Base-by-base conservation (phyloP, 352 stramenopile species). In the Phytophthora capsici region DNA sequence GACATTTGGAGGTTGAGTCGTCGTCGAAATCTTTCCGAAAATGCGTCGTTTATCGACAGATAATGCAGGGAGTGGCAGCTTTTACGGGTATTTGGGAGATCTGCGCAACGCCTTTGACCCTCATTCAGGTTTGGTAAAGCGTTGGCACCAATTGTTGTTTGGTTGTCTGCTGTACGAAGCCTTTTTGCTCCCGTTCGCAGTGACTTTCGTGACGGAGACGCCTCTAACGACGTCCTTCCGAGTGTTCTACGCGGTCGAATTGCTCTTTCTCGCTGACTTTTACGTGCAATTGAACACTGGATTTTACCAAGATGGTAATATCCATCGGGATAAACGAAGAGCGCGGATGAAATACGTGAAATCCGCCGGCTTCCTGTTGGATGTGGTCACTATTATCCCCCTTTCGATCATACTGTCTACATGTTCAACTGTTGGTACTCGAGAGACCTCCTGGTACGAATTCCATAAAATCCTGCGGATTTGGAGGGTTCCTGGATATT, bases 241-340 rank as follows among this genome's bases (percentile, higher is more conserved):
- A 25, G 32, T 73, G 1, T 81, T 90, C 9, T 85, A 86, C 57
- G 23, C 51, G 2, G 59, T 49, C 19, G 81, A 89, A 44, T 6
- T 71, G 2, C 61, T 92, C 38, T 89, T 92, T 26, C 44, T 67
- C 7, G 17, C 69, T 16, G 80, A 90, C 25, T 79, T 90, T 25
- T 80, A 70, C 19, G 76, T 90, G 14, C 76, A 82, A 34, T 36
- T 87, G 3, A 84, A 85, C 55, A 90, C 79, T 0, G 72, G 77
- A 1, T 88, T 69, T 45, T 81, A 86, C 46, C 57, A 86, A 22
- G 71, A 77, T 22, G 79, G 83, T 25, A 74, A 73, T 37, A 40
- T 58, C 37, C 37, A 49, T 16, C 23, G 37, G 13, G 51, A 58
- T 40, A 58, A 40, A 40, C 37, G 37, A n/a, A 28, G 22, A 22